Evolutionary conservation across 805 yeast species (phyloP), one percentile per base, ranked within the genome.

Genomic region (Priceomyces castillae): DNA sequence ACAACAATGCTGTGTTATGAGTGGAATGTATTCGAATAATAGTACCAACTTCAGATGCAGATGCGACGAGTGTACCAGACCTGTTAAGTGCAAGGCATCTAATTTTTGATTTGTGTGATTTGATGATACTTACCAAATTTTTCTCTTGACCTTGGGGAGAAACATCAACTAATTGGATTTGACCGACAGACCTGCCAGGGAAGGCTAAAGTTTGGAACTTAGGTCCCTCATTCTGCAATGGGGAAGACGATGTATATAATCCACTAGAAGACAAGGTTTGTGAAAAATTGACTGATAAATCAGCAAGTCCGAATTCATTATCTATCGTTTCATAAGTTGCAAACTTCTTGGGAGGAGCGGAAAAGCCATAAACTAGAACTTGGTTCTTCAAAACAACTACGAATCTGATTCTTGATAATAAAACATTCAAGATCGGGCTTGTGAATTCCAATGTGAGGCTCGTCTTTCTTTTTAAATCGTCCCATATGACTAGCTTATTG

Each of bases 401-500:
- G 3, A 92, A 83, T 43, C 89, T 69, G 10, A 84, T 78, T 43
- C 96, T 72, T 9, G 95, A 85, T 31, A 92, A 63, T 31, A 84
- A 74, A 7, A 88, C 89, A 49, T 84, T 81, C 37, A 85, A 67
- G 3, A 92, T 83, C 0, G 92, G 86, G 37, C 82, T 78, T 71
- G 77, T 75, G 58, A 90, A 89, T 59, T 87, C 94, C 46, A 94
- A 65, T 30, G 77, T 76, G 15, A 88, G 70, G 3, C 90, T 84
- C 22, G 82, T 82, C 51, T 81, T 82, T 49, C 83, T 77, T 62
- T 87, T 86, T 47, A 87, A 63, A 60, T 92, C 98, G 64, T 92
- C 97, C 96, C 97, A 94, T 14, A 92, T 82, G 28, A 89, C 76
- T 30, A 90, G 77, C 60, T 86, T 86, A 65, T 87, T 88, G 51